A percentile compares a stretch with the other conserved stretches of the same genome.
Evolutionary conservation across 169 alveolate genomes (phyloP).

Genomic region (Plasmodium knowlesi): DNA sequence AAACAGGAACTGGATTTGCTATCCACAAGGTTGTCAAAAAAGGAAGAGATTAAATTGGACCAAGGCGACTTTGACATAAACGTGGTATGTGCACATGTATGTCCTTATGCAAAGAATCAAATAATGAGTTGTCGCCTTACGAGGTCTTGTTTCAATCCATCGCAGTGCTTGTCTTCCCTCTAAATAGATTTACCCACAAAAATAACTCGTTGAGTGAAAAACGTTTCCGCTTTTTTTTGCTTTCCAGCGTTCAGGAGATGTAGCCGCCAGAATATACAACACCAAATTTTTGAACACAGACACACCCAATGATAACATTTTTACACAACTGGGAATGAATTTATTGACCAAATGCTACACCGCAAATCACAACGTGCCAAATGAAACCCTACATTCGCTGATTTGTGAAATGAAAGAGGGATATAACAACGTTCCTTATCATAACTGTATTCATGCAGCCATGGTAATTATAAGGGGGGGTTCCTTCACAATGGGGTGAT

Average conservation of each 20-base stretch:
- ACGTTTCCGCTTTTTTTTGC: neutral
- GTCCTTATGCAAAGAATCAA: neutral
- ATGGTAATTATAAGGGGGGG: conserved; percentile 27
- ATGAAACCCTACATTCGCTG: conserved; percentile 38
- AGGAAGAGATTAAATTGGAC: neutral
- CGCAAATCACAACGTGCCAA: conserved; percentile 17
- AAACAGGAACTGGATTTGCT: conserved; percentile 2
- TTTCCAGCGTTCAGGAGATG: conserved; percentile 24
- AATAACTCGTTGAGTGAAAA: neutral
- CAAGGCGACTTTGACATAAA: conserved; percentile 14
- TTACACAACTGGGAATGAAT: conserved; percentile 30
- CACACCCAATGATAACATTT: conserved; percentile 20
- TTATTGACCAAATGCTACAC: conserved; percentile 54
- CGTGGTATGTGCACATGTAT: conserved; percentile 39
- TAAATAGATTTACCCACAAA: neutral
- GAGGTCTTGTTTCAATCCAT: neutral
- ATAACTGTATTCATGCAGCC: conserved; percentile 73
- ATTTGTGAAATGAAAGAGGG: conserved; percentile 68
- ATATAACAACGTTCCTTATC: conserved; percentile 75
- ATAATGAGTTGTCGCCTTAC: neutral
- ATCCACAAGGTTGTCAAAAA: neutral
- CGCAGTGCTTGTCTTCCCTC: neutral
- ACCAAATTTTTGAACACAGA: conserved; percentile 14
- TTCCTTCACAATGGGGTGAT: neutral
- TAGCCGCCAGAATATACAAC: conserved; percentile 15